phyloP scores from a whole-genome alignment of 1,284 basidiomycete species.

The Porogramme epimiltina region DNA sequence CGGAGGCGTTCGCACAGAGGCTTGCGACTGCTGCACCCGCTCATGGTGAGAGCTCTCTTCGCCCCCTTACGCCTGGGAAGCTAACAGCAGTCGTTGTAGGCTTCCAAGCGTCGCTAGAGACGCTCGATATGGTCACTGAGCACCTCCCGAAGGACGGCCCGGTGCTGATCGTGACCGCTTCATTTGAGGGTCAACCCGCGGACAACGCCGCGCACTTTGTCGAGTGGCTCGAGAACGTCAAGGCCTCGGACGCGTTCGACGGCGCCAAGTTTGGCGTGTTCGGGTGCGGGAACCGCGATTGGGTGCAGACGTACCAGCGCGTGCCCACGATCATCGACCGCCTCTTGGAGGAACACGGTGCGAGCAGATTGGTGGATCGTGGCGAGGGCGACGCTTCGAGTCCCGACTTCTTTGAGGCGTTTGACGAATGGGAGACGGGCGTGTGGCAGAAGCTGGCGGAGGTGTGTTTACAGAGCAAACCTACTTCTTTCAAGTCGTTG shows the following conservation, averaged over 20 bases:
- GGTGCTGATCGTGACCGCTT: conserved; percentile 49
- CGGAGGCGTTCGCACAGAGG: conserved; percentile 50
- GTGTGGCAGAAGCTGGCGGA: conserved; percentile 43
- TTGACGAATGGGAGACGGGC: conserved; percentile 45
- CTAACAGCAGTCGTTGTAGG: conserved; percentile 33
- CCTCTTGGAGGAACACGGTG: conserved; percentile 40
- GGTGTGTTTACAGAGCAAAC: conserved; percentile 22
- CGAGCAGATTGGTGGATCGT: conserved; percentile 39
- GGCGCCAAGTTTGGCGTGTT: conserved; percentile 49
- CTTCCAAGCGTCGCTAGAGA: conserved; percentile 41
- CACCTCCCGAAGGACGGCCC: conserved; percentile 48
- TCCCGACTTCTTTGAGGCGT: conserved; percentile 46
- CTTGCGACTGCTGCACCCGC: conserved; percentile 40
- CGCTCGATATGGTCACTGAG: conserved; percentile 42
- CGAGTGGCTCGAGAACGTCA: conserved; percentile 37
- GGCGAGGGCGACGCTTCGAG: conserved; percentile 47
- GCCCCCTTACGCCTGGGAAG: background rate
- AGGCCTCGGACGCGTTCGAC: conserved; percentile 27
- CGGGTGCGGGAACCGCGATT: conserved; percentile 55
- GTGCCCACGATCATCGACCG: conserved; percentile 48
- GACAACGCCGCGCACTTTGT: conserved; percentile 51
- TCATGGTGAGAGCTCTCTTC: conserved; percentile 35
- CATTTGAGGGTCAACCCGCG: conserved; percentile 52
- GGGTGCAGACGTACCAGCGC: conserved; percentile 51
- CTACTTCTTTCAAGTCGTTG: background rate